Evolutionary conservation across 208 protist genomes (phyloP), one percentile per base, ranked within the genome.

Genomic region (Acanthamoeba lenticulata): DNA sequence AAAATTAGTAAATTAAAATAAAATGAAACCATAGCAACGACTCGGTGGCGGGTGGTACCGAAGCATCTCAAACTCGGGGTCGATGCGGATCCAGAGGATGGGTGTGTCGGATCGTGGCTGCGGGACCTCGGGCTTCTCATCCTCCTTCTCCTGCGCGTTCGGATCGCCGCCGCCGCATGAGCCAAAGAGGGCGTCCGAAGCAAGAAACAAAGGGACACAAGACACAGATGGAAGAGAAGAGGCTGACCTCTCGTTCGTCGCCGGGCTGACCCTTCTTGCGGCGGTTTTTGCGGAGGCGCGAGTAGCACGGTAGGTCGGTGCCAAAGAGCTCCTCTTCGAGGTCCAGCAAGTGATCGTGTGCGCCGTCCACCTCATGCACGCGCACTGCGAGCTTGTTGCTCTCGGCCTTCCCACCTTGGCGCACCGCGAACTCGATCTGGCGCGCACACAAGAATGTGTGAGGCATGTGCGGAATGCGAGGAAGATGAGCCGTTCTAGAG

Each of bases 1-100:
- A 34, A 67, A n/a, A n/a, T n/a, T n/a, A n/a, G 27, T 36, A 13
- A 36, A 6, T 60, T 9, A 60, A 60, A 29, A 19, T 29, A 5
- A n/a, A n/a, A n/a, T n/a, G n/a, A n/a, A n/a, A n/a, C n/a, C n/a
- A n/a, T n/a, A n/a, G n/a, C n/a, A n/a, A n/a, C n/a, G n/a, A n/a
- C n/a, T n/a, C n/a, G n/a, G n/a, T n/a, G n/a, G n/a, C n/a, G n/a
- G 21, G 0, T 11, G n/a, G 7, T 79, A 79, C 69, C 69, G 45
- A 19, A 95, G 72, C 69, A 86, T 93, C 27, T 96, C 95, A 1
- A 95, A 55, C 1, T 96, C 94, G 47, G 95, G 95, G 44, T 96
- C 95, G 34, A 96, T 91, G 24, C 95, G 38, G n/a, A 96, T 45
- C 94, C 94, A 95, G 15, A 95, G 45, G 5, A 96, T 36, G 32